phyloP scores from a whole-genome alignment of 768 basidiomycete species.

The Podaxis pistillaris region DNA sequence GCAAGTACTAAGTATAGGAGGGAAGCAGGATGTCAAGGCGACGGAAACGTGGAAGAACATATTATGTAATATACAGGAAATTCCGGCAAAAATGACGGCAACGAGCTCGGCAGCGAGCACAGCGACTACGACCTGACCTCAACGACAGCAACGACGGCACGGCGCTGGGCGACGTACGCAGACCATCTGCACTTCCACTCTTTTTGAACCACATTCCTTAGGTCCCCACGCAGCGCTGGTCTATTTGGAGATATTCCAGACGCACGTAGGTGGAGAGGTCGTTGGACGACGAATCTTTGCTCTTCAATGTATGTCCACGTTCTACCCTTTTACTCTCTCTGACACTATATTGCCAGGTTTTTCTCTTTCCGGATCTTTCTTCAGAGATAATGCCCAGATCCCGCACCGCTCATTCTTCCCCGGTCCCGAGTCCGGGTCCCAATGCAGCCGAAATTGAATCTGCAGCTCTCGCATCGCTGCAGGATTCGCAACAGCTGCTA shows the following conservation, averaged over 20 bases:
- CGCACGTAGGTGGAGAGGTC: background rate
- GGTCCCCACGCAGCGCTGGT: background rate
- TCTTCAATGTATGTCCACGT: background rate
- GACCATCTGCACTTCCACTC: constrained; percentile 11
- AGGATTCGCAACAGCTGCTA: background rate
- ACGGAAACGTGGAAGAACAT: background rate
- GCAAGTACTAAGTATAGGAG: background rate
- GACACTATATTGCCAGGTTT: background rate
- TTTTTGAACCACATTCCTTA: constrained; percentile 3
- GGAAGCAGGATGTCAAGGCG: constrained; percentile 7
- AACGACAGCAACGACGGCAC: constrained; percentile 10
- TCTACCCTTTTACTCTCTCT: background rate
- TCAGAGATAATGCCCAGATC: constrained; percentile 1
- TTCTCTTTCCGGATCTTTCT: background rate
- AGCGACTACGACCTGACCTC: constrained; percentile 1
- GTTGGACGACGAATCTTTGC: background rate
- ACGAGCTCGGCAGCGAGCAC: background rate
- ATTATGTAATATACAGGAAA: constrained; percentile 9
- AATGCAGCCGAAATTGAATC: background rate
- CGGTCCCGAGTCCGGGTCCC: background rate
- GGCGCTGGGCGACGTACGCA: constrained; percentile 9
- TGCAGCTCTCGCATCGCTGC: background rate
- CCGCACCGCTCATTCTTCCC: background rate
- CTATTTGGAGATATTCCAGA: constrained; percentile 12
- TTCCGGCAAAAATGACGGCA: background rate